Base-by-base conservation (phyloP, 2,329 filamentous ascomycete species). In the Aspergillus ibericus region DNA sequence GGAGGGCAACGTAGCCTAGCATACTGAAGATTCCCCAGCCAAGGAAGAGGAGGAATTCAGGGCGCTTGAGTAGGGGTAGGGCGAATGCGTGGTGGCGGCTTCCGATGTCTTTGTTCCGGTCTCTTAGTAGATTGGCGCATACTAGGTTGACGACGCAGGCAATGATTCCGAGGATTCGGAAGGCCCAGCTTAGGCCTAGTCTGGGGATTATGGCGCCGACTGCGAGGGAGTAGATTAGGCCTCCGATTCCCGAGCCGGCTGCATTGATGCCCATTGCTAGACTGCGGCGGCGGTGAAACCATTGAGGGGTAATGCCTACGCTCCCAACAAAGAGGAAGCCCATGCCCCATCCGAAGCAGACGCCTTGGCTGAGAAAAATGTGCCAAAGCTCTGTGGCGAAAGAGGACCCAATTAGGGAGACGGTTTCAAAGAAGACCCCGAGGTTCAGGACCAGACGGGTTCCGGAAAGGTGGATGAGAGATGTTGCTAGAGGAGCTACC, bases 1-100 rank as follows among this genome's bases (percentile, higher is more conserved):
- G 77, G 1, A 89, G 72, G 0, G 86, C 83, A 18, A 88, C 83
- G 63, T 89, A 89, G 5, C 84, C 87, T 5, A 90, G 75, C 80
- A 88, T 85, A 52, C 80, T 85, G 61, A 88, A 78, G 58, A 84
- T 79, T 0, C 84, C 85, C 75, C 83, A 89, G 3, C 69, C 75
- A 20, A 86, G 75, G n/a, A 88, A 75, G 0, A 87, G 77, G 4
- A 85, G 59, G 59, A 86, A 85, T 63, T 88, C 82, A 0, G 77
- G 72, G 1, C 80, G 77, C 44, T 75, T 78, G 63, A 88, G 82
- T 5, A 87, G 68, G 3, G 75, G 73, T 22, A 80, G 68, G 66
- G 85, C 82, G 64, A 87, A 85, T 2, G 80, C 78, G 22, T 79
- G 75, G 64, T 84, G 78, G 1, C 77, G 78, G 52, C 78, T 77